Conservation (phyloP, 345 rosid genomes). For the Pugionium cornutum region DNA sequence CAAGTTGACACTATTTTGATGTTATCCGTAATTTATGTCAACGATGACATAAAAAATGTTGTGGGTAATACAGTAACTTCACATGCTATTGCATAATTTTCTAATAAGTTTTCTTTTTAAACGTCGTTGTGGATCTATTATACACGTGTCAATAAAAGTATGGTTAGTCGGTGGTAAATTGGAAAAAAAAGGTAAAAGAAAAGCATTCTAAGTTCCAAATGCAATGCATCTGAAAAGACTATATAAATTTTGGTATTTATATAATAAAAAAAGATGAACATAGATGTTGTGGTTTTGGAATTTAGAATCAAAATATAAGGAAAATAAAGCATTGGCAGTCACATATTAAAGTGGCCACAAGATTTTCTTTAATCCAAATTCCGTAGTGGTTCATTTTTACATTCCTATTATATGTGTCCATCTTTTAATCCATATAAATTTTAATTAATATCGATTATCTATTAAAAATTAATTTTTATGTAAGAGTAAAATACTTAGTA, state of each 20-base stretch:
- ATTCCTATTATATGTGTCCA: background rate
- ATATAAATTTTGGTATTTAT: conserved; percentile 13
- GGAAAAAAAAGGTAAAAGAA: conserved; percentile 14
- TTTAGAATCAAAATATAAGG: conserved; percentile 45
- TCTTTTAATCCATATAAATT: background rate
- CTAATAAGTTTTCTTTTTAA: too few relatives aligned
- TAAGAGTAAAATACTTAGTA: too few relatives aligned
- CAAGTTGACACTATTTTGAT: too few relatives aligned
- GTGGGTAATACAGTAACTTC: too few relatives aligned
- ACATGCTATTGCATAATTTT: too few relatives aligned
- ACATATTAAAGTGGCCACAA: conserved; percentile 16
- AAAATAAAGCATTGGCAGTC: conserved; percentile 12
- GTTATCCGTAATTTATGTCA: too few relatives aligned
- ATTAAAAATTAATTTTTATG: too few relatives aligned
- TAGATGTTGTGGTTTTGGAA: conserved; percentile 31
- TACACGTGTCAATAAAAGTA: conserved; percentile 26
- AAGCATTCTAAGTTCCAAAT: conserved; percentile 33
- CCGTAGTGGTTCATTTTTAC: conserved; percentile 29
- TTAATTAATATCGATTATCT: too few relatives aligned
- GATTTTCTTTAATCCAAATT: conserved; percentile 4
- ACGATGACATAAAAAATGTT: too few relatives aligned
- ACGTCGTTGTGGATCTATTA: too few relatives aligned
- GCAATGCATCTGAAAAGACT: conserved; percentile 40
- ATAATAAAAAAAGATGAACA: conserved; percentile 11
- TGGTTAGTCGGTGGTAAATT: conserved; percentile 53